These are phyloP conservation scores for Castanea sativa DNA, from an alignment of 306 rosid genomes.

Conservation along the genomic window DNA sequence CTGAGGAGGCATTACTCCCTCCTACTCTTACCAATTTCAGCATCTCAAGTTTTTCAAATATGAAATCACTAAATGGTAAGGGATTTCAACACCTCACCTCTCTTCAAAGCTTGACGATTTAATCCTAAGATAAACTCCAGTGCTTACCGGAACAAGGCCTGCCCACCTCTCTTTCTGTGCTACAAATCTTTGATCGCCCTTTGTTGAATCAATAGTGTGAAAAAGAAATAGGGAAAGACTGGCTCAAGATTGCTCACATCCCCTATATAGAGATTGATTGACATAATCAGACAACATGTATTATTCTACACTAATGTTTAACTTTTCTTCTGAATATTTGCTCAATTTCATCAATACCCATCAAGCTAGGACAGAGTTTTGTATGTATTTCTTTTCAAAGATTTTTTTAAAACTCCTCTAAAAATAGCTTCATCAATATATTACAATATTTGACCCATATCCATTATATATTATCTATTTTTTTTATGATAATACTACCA, in stretches of 20 bases:
- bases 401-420: too few relatives aligned
- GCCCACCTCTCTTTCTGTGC: not conserved
- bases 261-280: not conserved
- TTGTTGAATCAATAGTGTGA: not conserved
- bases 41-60: not conserved
- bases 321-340: too few relatives aligned
- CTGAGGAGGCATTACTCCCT: not conserved
- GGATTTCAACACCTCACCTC: conserved; percentile 28
- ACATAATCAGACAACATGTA: not conserved
- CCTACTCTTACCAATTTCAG: not conserved
- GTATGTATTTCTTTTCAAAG: too few relatives aligned
- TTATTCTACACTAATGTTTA: not conserved
- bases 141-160: conserved; percentile 10
- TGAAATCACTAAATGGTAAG: conserved; percentile 1
- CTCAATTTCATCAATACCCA: too few relatives aligned
- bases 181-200: not conserved
- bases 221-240: not conserved
- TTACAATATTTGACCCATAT: too few relatives aligned
- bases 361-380: too few relatives aligned
- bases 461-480: too few relatives aligned
- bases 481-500: too few relatives aligned
- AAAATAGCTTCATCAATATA: too few relatives aligned
- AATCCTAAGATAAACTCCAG: not conserved
- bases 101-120: not conserved
- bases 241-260: not conserved